These are phyloP conservation scores for Zymoseptoria brevis DNA, from an alignment of 2,329 filamentous ascomycete species.

Conservation along the genomic window DNA sequence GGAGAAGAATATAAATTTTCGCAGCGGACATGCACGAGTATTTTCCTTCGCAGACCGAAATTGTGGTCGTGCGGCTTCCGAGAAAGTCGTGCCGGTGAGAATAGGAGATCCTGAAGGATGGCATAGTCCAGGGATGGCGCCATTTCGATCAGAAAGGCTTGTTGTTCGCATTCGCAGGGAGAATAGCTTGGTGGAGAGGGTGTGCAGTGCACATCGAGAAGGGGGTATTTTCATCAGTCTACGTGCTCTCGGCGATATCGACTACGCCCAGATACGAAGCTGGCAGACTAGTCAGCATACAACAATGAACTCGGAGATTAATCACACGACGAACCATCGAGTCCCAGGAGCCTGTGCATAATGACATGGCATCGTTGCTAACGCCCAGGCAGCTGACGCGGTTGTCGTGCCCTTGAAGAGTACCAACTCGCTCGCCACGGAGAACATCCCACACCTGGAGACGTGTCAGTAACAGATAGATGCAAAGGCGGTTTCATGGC, in stretches of 20 bases:
- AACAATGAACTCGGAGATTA: background rate
- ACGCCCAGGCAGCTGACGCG: conserved; percentile 97
- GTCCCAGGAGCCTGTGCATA: conserved; percentile 99
- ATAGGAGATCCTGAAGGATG: conserved; percentile 7
- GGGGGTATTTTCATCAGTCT: background rate
- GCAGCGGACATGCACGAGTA: background rate
- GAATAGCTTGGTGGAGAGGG: background rate
- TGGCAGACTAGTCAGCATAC: conserved; percentile 17
- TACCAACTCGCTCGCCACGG: conserved; percentile 92
- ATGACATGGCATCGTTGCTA: conserved; percentile 96
- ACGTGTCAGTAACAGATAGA: conserved; percentile 5
- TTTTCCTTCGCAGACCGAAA: background rate
- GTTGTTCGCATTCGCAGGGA: background rate
- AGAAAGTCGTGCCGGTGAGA: conserved; percentile 4
- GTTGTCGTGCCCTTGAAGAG: conserved; percentile 94
- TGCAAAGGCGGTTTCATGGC: background rate
- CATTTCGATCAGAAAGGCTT: background rate
- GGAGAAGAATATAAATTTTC: background rate
- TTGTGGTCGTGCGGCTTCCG: conserved; percentile 1
- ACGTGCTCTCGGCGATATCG: conserved; percentile 2
- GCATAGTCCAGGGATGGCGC: conserved; percentile 4
- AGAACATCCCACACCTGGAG: conserved; percentile 92
- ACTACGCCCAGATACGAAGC: conserved; percentile 47
- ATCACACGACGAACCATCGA: conserved; percentile 66
- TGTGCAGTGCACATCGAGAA: background rate